Evolutionary conservation across 306 rosid genomes (phyloP).

Genomic region (Adenanthera pavonina): DNA sequence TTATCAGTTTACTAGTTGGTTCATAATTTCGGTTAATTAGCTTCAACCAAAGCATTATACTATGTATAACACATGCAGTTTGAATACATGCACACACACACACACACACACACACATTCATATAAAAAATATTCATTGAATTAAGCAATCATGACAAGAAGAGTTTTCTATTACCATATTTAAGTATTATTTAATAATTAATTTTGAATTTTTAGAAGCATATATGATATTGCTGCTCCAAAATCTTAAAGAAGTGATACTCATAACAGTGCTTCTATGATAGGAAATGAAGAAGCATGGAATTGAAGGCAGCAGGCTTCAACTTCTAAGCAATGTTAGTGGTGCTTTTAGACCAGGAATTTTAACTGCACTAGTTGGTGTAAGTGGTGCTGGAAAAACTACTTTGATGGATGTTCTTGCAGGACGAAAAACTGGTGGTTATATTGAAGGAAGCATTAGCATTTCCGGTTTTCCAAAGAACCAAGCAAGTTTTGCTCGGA

Average conservation of each 20-base stretch:
- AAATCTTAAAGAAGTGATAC: background rate
- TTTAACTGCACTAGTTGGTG: conserved; percentile 62
- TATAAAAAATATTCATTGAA: background rate
- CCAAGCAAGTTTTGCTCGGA: conserved; percentile 60
- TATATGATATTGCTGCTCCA: conserved; percentile 2
- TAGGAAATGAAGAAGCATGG: conserved; percentile 58
- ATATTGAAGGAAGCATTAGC: conserved; percentile 58
- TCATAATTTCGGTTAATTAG: background rate
- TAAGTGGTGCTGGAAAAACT: conserved; percentile 69
- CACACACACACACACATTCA: background rate
- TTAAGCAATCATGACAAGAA: background rate
- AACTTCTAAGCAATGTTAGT: conserved; percentile 53
- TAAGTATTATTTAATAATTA: background rate
- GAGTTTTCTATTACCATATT: background rate
- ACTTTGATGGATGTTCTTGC: conserved; percentile 71
- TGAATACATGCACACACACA: background rate
- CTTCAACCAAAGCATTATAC: background rate
- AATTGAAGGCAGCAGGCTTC: conserved; percentile 48
- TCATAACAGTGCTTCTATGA: conserved; percentile 20
- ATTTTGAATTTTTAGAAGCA: background rate
- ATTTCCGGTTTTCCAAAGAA: conserved; percentile 65
- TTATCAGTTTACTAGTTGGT: background rate
- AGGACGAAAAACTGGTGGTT: conserved; percentile 65
- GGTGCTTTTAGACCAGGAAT: conserved; percentile 65
- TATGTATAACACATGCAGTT: background rate